These are phyloP conservation scores for Euphrasia confusa DNA, from an alignment of 257 asterid genomes.

Conservation along the genomic window DNA sequence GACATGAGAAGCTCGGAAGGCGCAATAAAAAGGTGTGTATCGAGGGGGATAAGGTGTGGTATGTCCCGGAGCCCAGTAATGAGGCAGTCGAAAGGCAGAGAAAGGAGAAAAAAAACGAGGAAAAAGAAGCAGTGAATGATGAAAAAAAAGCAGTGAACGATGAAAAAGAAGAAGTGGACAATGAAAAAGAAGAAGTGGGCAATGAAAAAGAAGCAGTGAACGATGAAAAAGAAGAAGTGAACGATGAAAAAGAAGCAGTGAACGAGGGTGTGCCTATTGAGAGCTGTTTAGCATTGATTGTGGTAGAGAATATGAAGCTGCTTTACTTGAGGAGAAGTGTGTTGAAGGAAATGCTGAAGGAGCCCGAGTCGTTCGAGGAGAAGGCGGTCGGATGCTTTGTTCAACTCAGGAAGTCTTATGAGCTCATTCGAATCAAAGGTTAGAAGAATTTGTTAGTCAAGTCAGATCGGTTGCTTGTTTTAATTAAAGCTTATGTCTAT, in stretches of 20 bases:
- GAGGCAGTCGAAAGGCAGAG: slow-evolving; percentile 32
- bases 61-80: slow-evolving; percentile 31
- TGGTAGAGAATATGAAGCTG: slow-evolving; percentile 62
- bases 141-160: too few species aligned
- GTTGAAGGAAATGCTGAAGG: slow-evolving; percentile 46
- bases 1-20: too few species aligned
- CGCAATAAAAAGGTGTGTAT: too few species aligned
- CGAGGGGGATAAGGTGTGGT: slow-evolving; percentile 40
- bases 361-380: slow-evolving; percentile 53
- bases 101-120: too few species aligned
- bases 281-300: slow-evolving; percentile 51
- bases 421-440: slow-evolving; percentile 84
- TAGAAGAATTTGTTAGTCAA: too few species aligned
- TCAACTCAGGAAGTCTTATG: slow-evolving; percentile 44
- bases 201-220: too few species aligned
- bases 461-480: too few species aligned
- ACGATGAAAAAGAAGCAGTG: slow-evolving; percentile 20
- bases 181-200: too few species aligned
- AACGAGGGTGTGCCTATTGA: slow-evolving; percentile 20
- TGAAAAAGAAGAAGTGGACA: too few species aligned
- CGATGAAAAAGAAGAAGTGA: too few species aligned
- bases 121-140: too few species aligned
- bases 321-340: slow-evolving; percentile 69
- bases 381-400: slow-evolving; percentile 74
- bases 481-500: too few species aligned